Evolutionary conservation across 371 early-diverging fungal genomes (phyloP).

Genomic region (Umbelopsis sp.): DNA sequence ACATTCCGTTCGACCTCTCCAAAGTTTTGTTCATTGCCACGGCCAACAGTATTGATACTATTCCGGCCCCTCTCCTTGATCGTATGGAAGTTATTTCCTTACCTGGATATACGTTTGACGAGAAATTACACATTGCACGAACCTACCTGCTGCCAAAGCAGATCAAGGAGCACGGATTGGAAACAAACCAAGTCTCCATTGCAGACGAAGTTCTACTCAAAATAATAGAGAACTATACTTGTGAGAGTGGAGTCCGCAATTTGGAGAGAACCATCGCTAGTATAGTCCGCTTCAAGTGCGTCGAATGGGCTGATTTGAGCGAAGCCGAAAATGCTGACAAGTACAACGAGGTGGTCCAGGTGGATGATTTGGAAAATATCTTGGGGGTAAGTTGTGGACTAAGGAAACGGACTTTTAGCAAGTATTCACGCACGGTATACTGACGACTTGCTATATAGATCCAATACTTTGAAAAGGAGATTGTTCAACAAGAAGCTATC

Average conservation of each 20-base stretch:
- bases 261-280: conserved; percentile 79
- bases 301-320: conserved; percentile 58
- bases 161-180: conserved; percentile 64
- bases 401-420: neutral
- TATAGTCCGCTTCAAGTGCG: conserved; percentile 76
- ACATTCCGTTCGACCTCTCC: conserved; percentile 81
- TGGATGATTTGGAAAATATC: conserved; percentile 58
- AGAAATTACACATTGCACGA: conserved; percentile 65
- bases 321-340: conserved; percentile 23
- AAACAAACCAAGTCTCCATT: conserved; percentile 42
- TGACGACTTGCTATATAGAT: conserved; percentile 26
- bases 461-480: conserved; percentile 56
- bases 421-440: neutral
- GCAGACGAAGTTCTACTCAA: conserved; percentile 57
- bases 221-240: conserved; percentile 73
- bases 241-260: conserved; percentile 85
- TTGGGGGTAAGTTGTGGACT: conserved; percentile 57
- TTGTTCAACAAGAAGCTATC: conserved; percentile 60
- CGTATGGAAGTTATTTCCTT: conserved; percentile 87
- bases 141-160: conserved; percentile 70
- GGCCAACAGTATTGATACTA: conserved; percentile 78
- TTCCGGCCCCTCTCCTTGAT: conserved; percentile 81
- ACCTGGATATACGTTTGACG: conserved; percentile 86
- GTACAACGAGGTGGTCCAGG: conserved; percentile 40
- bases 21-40: conserved; percentile 87